Evolutionary conservation across 129 eudicot species (phyloP).

Genomic region (Saussurea involucrata): DNA sequence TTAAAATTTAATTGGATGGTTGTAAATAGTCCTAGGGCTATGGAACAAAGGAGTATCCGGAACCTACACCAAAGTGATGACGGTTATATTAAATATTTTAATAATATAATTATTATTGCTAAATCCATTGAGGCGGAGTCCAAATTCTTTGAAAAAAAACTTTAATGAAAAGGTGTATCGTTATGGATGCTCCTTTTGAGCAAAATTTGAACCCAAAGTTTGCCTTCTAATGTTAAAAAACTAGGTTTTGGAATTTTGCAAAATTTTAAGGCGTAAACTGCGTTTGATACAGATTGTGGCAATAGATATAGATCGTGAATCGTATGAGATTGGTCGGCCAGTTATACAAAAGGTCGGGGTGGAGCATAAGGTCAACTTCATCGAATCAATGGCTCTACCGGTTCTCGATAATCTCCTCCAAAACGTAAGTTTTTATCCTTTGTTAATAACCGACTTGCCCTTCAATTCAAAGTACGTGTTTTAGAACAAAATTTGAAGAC

Average conservation of each 20-base stretch:
- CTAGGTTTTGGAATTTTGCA: background rate
- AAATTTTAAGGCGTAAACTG: background rate
- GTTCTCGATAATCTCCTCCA: constrained; percentile 39
- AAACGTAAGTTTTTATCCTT: constrained; percentile 17
- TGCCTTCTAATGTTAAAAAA: background rate
- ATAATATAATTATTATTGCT: too few relatives aligned
- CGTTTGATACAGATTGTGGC: constrained; percentile 31
- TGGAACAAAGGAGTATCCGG: too few relatives aligned
- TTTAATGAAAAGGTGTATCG: too few relatives aligned
- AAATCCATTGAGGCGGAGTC: too few relatives aligned
- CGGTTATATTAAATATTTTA: too few relatives aligned
- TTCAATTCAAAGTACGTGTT: background rate
- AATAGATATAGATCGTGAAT: constrained; percentile 18
- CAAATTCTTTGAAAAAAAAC: too few relatives aligned
- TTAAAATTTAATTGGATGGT: too few relatives aligned
- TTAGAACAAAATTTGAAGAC: background rate
- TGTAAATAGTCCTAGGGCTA: too few relatives aligned
- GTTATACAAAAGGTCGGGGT: constrained; percentile 31
- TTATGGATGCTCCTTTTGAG: too few relatives aligned
- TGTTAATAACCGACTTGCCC: background rate
- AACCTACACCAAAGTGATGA: too few relatives aligned
- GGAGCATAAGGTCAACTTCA: constrained; percentile 39
- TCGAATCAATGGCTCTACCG: constrained; percentile 33
- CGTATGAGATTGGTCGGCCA: constrained; percentile 35
- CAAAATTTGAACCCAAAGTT: background rate